These are phyloP conservation scores for Sclerotinia glacialis DNA, from an alignment of 2,329 filamentous ascomycete species.

Conservation along the genomic window DNA sequence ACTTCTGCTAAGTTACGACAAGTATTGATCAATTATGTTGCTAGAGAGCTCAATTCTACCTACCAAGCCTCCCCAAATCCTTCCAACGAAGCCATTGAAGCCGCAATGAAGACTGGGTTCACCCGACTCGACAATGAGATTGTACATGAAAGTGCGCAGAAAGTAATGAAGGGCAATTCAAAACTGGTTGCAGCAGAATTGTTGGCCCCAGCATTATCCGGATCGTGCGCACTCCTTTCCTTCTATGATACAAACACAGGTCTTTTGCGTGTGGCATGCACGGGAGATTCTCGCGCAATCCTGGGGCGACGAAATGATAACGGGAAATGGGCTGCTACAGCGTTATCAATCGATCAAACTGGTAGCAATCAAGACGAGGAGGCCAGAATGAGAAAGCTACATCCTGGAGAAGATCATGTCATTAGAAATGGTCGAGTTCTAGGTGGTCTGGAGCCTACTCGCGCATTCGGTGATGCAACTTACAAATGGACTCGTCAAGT, in stretches of 20 bases:
- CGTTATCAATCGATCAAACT: slow-evolving; percentile 90
- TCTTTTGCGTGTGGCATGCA: slow-evolving; percentile 88
- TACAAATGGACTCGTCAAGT: slow-evolving; percentile 95
- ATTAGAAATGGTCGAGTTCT: slow-evolving; percentile 86
- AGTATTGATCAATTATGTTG: slow-evolving; percentile 87
- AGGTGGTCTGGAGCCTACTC: slow-evolving; percentile 85
- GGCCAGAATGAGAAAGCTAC: slow-evolving; percentile 75
- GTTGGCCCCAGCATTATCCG: slow-evolving; percentile 87
- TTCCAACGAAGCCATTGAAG: slow-evolving; percentile 75
- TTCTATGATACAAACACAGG: slow-evolving; percentile 92
- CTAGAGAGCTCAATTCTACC: slow-evolving; percentile 85
- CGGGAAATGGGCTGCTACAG: slow-evolving; percentile 89
- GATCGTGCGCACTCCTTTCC: slow-evolving; percentile 93
- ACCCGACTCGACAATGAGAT: slow-evolving; percentile 89
- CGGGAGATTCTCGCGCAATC: slow-evolving; percentile 93
- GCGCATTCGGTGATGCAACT: slow-evolving; percentile 92
- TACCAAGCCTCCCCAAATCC: slow-evolving; percentile 76
- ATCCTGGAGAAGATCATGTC: slow-evolving; percentile 86
- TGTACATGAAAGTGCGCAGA: slow-evolving; percentile 86
- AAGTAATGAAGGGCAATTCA: slow-evolving; percentile 83
- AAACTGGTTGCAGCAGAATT: slow-evolving; percentile 90
- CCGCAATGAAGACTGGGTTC: slow-evolving; percentile 91
- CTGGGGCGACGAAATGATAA: slow-evolving; percentile 73
- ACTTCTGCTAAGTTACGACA: slow-evolving; percentile 95
- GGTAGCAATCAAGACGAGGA: slow-evolving; percentile 84